phyloP scores from a whole-genome alignment of 768 basidiomycete genomes.

The Favolaschia claudopus region DNA sequence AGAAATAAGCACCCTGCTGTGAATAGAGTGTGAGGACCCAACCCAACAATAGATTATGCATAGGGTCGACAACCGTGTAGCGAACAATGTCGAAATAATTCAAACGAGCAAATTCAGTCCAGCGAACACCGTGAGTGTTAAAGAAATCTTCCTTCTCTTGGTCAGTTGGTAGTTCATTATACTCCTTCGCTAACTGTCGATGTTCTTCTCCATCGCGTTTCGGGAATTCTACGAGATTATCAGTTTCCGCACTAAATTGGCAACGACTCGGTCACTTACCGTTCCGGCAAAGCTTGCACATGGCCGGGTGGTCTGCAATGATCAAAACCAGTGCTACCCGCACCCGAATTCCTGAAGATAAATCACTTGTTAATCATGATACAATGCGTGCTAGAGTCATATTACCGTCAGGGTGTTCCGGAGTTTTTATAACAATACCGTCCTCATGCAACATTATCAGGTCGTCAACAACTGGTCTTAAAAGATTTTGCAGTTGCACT shows the following conservation, averaged over 20 bases:
- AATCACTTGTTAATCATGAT: not conserved
- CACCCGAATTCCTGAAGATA: constrained; percentile 12
- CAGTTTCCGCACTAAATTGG: too few relatives aligned
- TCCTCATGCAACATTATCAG: too few relatives aligned
- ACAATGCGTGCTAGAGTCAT: not conserved
- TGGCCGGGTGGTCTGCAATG: constrained; percentile 39
- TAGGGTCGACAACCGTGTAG: constrained; percentile 23
- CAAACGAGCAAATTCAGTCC: constrained; percentile 30
- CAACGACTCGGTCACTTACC: too few relatives aligned
- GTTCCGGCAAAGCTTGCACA: constrained; percentile 33
- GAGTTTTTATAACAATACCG: too few relatives aligned
- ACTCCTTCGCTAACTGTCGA: not conserved
- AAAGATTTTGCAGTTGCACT: too few relatives aligned
- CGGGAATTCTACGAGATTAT: constrained; percentile 1
- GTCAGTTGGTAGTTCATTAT: not conserved
- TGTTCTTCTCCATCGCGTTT: not conserved
- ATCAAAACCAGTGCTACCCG: constrained; percentile 33
- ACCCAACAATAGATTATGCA: constrained; percentile 24
- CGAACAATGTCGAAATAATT: constrained; percentile 31
- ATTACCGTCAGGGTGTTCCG: too few relatives aligned
- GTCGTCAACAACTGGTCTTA: too few relatives aligned
- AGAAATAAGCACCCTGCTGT: not conserved
- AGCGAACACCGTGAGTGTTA: constrained; percentile 23
- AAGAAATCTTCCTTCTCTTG: constrained; percentile 14
- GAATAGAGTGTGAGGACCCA: not conserved